A percentile compares a stretch with the other conserved stretches of the same genome.
These are phyloP conservation scores for Dalbergia cultrata DNA, from an alignment of 306 rosid species.

Conservation along the genomic window DNA sequence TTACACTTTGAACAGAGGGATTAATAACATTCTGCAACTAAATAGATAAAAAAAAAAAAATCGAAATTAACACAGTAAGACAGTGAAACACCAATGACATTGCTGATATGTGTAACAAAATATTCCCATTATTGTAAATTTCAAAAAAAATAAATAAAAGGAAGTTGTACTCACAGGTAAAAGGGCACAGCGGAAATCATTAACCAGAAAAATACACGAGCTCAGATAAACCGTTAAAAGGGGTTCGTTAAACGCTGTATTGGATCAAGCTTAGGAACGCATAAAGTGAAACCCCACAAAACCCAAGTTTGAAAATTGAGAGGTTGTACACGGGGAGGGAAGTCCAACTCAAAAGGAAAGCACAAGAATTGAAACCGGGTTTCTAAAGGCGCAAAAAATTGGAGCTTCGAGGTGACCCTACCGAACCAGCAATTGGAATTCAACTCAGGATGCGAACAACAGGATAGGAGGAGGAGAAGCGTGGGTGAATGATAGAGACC, in stretches of 20 bases:
- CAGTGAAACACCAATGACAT: background rate
- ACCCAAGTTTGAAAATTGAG: too few relatives aligned
- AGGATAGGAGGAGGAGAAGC: background rate
- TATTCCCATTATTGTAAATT: too few relatives aligned
- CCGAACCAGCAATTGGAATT: background rate
- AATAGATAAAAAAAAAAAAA: constrained; percentile 4
- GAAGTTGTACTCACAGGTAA: too few relatives aligned
- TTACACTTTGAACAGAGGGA: constrained; percentile 2
- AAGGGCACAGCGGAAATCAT: too few relatives aligned
- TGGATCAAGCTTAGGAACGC: background rate
- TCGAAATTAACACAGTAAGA: background rate
- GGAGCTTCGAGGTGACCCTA: background rate
- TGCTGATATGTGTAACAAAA: too few relatives aligned
- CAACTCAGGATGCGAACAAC: constrained; percentile 1
- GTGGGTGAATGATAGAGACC: background rate
- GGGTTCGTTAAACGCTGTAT: background rate
- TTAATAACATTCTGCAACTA: constrained; percentile 8
- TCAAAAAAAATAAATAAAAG: too few relatives aligned
- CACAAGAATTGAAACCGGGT: constrained; percentile 1
- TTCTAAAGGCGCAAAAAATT: background rate
- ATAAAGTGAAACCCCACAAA: too few relatives aligned
- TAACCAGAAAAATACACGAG: background rate
- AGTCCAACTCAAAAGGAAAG: background rate
- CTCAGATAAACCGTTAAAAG: background rate
- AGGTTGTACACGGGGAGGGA: background rate